Percentiles rank a stretch among this genome's conserved stretches.
phyloP scores from a whole-genome alignment of 768 basidiomycete species.

The Trametes villosa region DNA sequence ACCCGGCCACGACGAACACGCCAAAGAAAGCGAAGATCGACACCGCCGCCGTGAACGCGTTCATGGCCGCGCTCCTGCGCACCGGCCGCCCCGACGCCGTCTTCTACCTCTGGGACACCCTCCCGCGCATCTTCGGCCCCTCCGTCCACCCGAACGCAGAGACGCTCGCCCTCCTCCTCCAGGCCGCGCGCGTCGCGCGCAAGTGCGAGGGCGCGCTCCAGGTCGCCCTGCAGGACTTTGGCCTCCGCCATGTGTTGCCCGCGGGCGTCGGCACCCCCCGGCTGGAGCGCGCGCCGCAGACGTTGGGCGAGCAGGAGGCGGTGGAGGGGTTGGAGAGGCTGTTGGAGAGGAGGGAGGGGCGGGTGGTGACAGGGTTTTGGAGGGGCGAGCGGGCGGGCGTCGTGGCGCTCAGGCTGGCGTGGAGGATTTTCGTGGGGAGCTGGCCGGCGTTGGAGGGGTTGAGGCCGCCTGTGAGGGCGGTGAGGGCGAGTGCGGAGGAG shows the following conservation, averaged over 20 bases:
- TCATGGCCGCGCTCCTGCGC: slow-evolving; percentile 53
- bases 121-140: slow-evolving; percentile 57
- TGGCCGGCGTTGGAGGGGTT: slow-evolving; percentile 48
- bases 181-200: slow-evolving; percentile 57
- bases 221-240: slow-evolving; percentile 53
- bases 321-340: slow-evolving; percentile 34
- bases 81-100: slow-evolving; percentile 63
- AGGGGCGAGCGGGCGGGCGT: slow-evolving; percentile 28
- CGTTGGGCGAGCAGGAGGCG: slow-evolving; percentile 32
- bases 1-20: no score
- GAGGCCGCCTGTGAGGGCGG: slow-evolving; percentile 42
- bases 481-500: slow-evolving; percentile 33
- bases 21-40: no score
- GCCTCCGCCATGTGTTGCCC: slow-evolving; percentile 42
- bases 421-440: slow-evolving; percentile 48
- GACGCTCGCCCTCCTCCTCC: slow-evolving; percentile 64
- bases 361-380: slow-evolving; percentile 34
- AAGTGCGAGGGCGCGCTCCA: slow-evolving; percentile 55
- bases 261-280: slow-evolving; percentile 11
- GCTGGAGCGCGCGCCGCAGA: slow-evolving; percentile 11
- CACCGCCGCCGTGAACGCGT: slow-evolving; percentile 32
- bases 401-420: slow-evolving; percentile 32
- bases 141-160: slow-evolving; percentile 54
- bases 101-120: slow-evolving; percentile 71
- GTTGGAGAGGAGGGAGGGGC: slow-evolving; percentile 26